phyloP scores from a whole-genome alignment of 78 protist species.

The Protostelium mycophagum region DNA sequence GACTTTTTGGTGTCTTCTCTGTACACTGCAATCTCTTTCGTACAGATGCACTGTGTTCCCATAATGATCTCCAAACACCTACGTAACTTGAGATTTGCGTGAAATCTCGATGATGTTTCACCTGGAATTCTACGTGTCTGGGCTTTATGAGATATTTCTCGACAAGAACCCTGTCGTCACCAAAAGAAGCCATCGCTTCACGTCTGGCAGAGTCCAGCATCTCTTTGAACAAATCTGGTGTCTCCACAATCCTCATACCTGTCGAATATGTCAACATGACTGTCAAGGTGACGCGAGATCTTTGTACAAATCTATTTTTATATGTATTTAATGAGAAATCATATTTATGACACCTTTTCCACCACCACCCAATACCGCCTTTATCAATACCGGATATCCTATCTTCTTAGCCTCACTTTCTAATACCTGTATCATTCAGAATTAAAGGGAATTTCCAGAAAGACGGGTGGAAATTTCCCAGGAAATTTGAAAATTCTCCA shows the following conservation, averaged over 20 bases:
- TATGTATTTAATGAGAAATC: background rate
- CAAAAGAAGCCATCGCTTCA: conserved; percentile 81
- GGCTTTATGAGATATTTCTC: conserved; percentile 82
- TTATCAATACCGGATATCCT: conserved; percentile 91
- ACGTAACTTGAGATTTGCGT: background rate
- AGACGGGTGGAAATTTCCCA: too few species aligned
- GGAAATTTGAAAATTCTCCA: too few species aligned
- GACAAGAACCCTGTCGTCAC: conserved; percentile 83
- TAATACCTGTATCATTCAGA: too few species aligned
- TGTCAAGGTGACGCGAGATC: background rate
- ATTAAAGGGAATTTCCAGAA: background rate
- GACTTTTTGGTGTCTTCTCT: conserved; percentile 95
- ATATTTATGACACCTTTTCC: conserved; percentile 79
- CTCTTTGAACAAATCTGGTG: conserved; percentile 51
- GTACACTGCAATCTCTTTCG: conserved; percentile 96
- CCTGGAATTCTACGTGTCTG: conserved; percentile 91
- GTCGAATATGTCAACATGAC: background rate
- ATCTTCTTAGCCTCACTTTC: conserved; percentile 62
- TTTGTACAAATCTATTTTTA: conserved; percentile 20
- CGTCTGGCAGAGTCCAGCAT: conserved; percentile 63
- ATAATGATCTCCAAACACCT: conserved; percentile 83
- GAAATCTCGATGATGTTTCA: background rate
- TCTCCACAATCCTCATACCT: conserved; percentile 76
- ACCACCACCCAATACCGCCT: conserved; percentile 93
- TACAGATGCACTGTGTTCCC: conserved; percentile 84